These are phyloP conservation scores for Rheum nobile DNA, from an alignment of 148 eudicot genomes.

Conservation along the genomic window DNA sequence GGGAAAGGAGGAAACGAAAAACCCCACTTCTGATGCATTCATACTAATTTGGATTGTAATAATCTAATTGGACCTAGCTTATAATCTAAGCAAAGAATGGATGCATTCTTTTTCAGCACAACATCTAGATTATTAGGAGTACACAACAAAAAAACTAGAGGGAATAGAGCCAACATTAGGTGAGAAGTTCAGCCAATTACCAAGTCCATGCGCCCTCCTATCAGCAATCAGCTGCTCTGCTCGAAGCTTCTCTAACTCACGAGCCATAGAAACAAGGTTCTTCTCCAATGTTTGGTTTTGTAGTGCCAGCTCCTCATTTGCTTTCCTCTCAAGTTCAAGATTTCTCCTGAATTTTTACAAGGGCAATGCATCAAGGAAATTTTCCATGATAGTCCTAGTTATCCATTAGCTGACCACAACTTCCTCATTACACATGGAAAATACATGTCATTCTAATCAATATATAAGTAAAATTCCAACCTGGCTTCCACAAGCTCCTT, in stretches of 20 bases:
- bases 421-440: neutral
- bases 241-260: conserved; percentile 75
- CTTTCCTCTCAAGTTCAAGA: conserved; percentile 65
- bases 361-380: neutral
- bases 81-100: neutral
- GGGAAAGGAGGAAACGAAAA: neutral
- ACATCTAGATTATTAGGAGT: neutral
- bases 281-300: conserved; percentile 76
- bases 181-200: conserved; percentile 22
- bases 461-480: conserved; percentile 24
- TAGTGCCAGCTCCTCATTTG: conserved; percentile 53
- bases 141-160: conserved; percentile 10
- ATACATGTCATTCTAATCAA: neutral
- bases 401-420: conserved; percentile 1
- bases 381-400: conserved; percentile 7
- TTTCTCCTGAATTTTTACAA: conserved; percentile 46
- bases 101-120: conserved; percentile 1
- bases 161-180: neutral
- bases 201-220: conserved; percentile 39
- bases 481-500: conserved; percentile 73
- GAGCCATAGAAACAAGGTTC: conserved; percentile 66
- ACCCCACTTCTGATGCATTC: neutral
- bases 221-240: conserved; percentile 47
- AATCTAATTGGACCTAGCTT: neutral
- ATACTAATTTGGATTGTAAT: neutral